A percentile compares a stretch with the other conserved stretches of the same genome.
phyloP scores from a whole-genome alignment of 805 yeast species.

The Saccharomycopsis capsularis region DNA sequence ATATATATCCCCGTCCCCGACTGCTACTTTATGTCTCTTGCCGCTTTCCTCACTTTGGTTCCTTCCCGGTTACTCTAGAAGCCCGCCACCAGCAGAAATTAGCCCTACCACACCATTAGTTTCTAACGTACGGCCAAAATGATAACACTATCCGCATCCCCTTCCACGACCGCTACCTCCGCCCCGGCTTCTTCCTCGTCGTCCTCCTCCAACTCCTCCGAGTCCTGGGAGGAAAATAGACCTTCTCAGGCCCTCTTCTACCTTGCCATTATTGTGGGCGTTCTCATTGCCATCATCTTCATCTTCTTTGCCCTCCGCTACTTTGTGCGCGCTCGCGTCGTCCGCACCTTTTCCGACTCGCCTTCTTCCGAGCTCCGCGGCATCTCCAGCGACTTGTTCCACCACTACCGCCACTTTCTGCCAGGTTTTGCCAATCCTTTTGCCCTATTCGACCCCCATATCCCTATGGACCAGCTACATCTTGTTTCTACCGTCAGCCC shows the following conservation, averaged over 20 bases:
- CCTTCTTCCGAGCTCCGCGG: conserved; percentile 10
- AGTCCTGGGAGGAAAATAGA: conserved; percentile 28
- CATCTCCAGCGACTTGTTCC: conserved; percentile 5
- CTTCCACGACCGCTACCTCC: too few relatives aligned
- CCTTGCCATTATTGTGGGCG: conserved; percentile 56
- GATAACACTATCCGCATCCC: too few relatives aligned
- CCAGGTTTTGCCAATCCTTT: not conserved
- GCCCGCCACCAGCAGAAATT: too few relatives aligned
- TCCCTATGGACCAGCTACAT: conserved; percentile 20
- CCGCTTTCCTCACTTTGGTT: too few relatives aligned
- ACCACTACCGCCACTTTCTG: not conserved
- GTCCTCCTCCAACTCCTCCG: not conserved
- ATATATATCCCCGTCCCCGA: too few relatives aligned
- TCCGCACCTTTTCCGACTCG: conserved; percentile 31
- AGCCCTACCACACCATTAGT: too few relatives aligned
- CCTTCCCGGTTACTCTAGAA: too few relatives aligned
- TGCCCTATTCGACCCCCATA: conserved; percentile 31
- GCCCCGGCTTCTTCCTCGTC: too few relatives aligned
- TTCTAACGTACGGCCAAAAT: too few relatives aligned
- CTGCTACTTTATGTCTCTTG: too few relatives aligned
- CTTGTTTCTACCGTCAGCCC: not conserved
- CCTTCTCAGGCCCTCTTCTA: conserved; percentile 62
- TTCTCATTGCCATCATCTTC: conserved; percentile 48
- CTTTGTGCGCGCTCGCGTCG: conserved; percentile 49
- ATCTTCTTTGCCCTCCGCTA: conserved; percentile 56